phyloP scores from a whole-genome alignment of 768 basidiomycete genomes.

The Leccinellum rugosiceps region DNA sequence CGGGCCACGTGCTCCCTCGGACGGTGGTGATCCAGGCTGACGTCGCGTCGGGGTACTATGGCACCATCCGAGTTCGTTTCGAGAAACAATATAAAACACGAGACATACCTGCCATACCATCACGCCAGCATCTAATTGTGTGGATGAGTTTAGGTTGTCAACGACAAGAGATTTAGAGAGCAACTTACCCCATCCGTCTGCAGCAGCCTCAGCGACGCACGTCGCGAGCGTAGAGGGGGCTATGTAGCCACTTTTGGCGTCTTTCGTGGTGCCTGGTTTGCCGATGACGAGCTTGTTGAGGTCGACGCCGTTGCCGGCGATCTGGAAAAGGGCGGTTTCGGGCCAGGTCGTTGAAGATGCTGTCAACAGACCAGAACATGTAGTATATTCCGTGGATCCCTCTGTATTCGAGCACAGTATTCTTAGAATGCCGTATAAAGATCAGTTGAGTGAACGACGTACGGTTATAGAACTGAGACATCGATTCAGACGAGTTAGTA shows the following conservation, averaged over 20 bases:
- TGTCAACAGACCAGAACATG: constrained; percentile 56
- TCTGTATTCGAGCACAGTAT: constrained; percentile 35
- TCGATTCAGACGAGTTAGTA: neutral
- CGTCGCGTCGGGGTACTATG: constrained; percentile 37
- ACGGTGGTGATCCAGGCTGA: constrained; percentile 40
- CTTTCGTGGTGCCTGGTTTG: constrained; percentile 43
- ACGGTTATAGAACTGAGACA: constrained; percentile 31
- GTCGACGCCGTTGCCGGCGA: constrained; percentile 44
- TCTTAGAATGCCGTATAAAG: neutral
- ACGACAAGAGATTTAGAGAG: neutral
- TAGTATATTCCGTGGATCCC: constrained; percentile 61
- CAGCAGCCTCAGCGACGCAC: constrained; percentile 59
- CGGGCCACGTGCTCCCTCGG: constrained; percentile 37
- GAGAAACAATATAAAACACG: neutral
- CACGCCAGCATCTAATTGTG: constrained; percentile 33
- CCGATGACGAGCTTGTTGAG: constrained; percentile 55
- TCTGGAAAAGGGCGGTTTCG: constrained; percentile 53
- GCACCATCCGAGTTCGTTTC: neutral
- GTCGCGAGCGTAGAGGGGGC: constrained; percentile 49
- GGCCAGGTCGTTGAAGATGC: constrained; percentile 62
- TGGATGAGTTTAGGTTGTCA: neutral
- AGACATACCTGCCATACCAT: constrained; percentile 42
- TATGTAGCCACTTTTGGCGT: constrained; percentile 56
- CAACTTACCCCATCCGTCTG: constrained; percentile 64
- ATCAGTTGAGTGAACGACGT: neutral